These are phyloP conservation scores for Delitschia confertaspora DNA, from an alignment of 495 filamentous ascomycete species.

Conservation along the genomic window DNA sequence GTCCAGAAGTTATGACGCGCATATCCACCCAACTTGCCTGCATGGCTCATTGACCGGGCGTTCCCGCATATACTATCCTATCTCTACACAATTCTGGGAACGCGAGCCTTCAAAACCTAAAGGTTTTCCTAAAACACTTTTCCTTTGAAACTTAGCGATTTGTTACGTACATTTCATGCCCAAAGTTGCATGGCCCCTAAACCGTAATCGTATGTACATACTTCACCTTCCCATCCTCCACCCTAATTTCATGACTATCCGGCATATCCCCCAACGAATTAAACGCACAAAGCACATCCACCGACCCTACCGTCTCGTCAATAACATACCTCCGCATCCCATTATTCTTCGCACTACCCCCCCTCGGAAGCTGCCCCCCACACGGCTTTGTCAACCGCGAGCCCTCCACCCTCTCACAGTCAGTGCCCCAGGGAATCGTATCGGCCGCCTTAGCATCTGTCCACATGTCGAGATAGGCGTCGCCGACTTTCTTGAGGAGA, in stretches of 20 bases:
- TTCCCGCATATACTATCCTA: too few relatives aligned
- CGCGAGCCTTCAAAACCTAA: too few relatives aligned
- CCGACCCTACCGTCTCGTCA: slow-evolving; percentile 40
- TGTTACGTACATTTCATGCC: too few relatives aligned
- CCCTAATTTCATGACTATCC: slow-evolving; percentile 42
- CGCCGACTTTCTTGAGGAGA: slow-evolving; percentile 38
- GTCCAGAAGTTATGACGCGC: too few relatives aligned
- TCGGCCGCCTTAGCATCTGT: slow-evolving; percentile 39
- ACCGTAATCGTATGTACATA: slow-evolving; percentile 34
- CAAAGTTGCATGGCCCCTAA: too few relatives aligned
- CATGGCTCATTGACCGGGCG: too few relatives aligned
- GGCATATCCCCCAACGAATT: slow-evolving; percentile 39
- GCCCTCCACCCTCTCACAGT: slow-evolving; percentile 43
- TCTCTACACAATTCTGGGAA: too few relatives aligned
- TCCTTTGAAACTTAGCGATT: too few relatives aligned
- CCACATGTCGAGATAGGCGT: slow-evolving; percentile 46
- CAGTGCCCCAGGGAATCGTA: slow-evolving; percentile 40
- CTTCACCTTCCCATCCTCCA: slow-evolving; percentile 40
- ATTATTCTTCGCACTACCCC: slow-evolving; percentile 36
- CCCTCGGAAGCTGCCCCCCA: slow-evolving; percentile 34
- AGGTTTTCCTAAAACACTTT: too few relatives aligned
- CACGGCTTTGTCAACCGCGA: slow-evolving; percentile 36
- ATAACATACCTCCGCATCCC: slow-evolving; percentile 44
- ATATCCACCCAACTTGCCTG: too few relatives aligned
- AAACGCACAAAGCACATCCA: slow-evolving; percentile 43